phyloP scores from a whole-genome alignment of 192 early-diverging fungal species.

The Umbelopsis isabellina region DNA sequence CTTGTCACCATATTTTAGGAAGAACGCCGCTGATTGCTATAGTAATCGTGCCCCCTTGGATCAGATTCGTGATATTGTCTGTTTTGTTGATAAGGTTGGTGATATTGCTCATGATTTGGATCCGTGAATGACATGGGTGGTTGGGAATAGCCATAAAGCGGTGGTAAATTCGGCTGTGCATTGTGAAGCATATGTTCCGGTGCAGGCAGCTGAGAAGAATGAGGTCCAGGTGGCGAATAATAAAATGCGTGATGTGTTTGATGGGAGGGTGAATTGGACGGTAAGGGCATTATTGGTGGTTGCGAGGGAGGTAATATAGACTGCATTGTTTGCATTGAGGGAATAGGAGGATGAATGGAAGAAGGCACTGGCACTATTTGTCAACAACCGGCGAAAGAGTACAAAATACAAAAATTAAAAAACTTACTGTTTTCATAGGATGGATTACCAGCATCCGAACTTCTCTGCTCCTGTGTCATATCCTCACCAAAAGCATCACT shows the following conservation, averaged over 20 bases:
- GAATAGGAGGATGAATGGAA: slow-evolving; percentile 2
- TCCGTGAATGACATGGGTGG: background rate
- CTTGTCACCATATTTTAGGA: background rate
- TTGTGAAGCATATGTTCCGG: slow-evolving; percentile 15
- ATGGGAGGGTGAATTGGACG: background rate
- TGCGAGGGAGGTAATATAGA: background rate
- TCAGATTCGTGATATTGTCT: background rate
- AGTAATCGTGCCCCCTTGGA: background rate
- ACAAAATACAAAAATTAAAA: background rate
- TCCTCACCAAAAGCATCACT: background rate
- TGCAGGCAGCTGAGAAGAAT: slow-evolving; percentile 1
- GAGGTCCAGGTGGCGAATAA: background rate
- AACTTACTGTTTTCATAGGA: slow-evolving; percentile 11
- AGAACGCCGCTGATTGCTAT: background rate
- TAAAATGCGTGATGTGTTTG: slow-evolving; percentile 9
- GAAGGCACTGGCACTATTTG: background rate
- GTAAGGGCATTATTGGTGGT: slow-evolving; percentile 4
- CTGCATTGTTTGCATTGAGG: slow-evolving; percentile 9
- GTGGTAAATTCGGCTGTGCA: slow-evolving; percentile 2
- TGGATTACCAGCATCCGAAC: background rate
- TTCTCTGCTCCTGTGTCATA: background rate
- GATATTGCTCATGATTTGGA: background rate
- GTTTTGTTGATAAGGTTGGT: background rate
- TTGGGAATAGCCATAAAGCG: background rate
- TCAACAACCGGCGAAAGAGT: background rate